Evolutionary conservation across 768 basidiomycete genomes (phyloP).

Genomic region (Dendrothele bispora): DNA sequence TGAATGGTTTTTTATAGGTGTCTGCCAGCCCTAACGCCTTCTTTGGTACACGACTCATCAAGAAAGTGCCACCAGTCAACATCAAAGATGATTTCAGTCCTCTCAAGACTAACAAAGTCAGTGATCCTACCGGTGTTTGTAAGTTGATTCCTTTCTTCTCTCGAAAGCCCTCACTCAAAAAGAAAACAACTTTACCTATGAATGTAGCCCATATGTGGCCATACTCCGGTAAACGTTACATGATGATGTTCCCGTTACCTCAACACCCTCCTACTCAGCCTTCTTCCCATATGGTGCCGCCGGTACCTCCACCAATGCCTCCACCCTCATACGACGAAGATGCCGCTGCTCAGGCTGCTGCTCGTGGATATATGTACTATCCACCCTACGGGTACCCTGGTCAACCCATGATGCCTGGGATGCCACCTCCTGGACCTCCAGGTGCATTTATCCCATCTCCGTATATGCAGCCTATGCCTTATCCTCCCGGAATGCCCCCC

Average conservation of each 20-base stretch:
- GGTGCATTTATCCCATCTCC: constrained; percentile 77
- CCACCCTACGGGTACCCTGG: constrained; percentile 77
- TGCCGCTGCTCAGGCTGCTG: constrained; percentile 52
- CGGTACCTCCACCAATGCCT: constrained; percentile 66
- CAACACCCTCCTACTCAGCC: constrained; percentile 64
- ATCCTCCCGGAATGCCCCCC: constrained; percentile 78
- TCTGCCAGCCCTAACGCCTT: constrained; percentile 75
- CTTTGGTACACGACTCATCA: constrained; percentile 79
- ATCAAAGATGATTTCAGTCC: constrained; percentile 98
- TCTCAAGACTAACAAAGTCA: constrained; percentile 85
- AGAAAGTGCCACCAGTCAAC: constrained; percentile 75
- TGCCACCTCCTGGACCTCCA: constrained; percentile 76
- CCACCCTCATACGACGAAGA: constrained; percentile 84
- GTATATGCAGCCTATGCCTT: constrained; percentile 85
- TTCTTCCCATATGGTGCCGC: constrained; percentile 64
- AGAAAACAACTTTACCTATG: neutral
- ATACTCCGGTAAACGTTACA: constrained; percentile 86
- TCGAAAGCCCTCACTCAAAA: neutral
- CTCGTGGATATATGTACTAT: constrained; percentile 72
- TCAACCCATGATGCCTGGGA: constrained; percentile 86
- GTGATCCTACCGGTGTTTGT: constrained; percentile 74
- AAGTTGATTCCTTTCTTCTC: constrained; percentile 29
- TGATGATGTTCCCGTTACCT: constrained; percentile 69
- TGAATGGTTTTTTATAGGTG: too few relatives aligned
- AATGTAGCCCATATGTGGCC: constrained; percentile 78